These are phyloP conservation scores for Diaporthe humulicola DNA, from an alignment of 2,329 filamentous ascomycete species.

Conservation along the genomic window DNA sequence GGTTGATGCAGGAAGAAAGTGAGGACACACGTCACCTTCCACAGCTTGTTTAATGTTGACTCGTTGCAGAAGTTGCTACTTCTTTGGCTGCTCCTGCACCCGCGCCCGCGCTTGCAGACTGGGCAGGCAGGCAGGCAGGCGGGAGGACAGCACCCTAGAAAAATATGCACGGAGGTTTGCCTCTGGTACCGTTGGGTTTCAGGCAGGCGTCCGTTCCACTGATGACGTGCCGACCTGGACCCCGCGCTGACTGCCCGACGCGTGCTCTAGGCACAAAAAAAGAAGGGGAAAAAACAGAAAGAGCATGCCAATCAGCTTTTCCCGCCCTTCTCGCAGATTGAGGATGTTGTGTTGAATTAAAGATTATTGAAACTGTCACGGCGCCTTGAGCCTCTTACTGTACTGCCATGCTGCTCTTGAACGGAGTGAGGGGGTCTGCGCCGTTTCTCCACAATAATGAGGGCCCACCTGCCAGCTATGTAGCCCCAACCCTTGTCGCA, in stretches of 20 bases:
- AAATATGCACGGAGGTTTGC: constrained; percentile 21
- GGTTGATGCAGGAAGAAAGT: neutral
- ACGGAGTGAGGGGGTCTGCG: constrained; percentile 16
- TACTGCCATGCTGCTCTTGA: neutral
- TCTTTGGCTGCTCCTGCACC: neutral
- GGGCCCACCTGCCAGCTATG: neutral
- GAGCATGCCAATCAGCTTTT: neutral
- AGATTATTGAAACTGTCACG: neutral
- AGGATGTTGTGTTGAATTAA: neutral
- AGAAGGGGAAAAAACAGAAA: neutral
- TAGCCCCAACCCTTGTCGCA: neutral
- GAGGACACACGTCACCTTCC: neutral
- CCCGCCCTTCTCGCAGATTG: neutral
- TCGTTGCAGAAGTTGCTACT: constrained; percentile 14
- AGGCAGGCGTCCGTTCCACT: constrained; percentile 5
- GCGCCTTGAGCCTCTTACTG: neutral
- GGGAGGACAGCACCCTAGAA: neutral
- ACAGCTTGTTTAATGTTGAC: constrained; percentile 5
- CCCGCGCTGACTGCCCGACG: too few species aligned
- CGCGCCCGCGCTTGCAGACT: neutral
- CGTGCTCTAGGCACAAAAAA: neutral
- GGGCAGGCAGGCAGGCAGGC: neutral
- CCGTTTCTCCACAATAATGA: neutral
- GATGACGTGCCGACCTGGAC: constrained; percentile 24
- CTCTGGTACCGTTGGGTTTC: constrained; percentile 4